Base-by-base conservation (phyloP, 371 early-diverging fungal species). In the Mucor ambiguus region DNA sequence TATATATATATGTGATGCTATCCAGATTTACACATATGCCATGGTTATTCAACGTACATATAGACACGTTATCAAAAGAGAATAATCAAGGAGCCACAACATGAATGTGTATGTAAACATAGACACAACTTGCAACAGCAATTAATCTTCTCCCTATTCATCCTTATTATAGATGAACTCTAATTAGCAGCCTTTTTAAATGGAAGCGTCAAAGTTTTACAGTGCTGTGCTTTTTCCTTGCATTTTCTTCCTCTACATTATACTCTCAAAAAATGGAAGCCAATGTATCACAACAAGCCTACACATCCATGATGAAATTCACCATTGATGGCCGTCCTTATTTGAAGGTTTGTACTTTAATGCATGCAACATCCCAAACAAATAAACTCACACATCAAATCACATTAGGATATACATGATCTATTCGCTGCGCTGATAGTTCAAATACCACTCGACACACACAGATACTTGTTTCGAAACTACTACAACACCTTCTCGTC, bases 341-440 rank as follows among this genome's bases (percentile, higher is more conserved):
- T 64, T 58, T 79, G 38, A 82, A 82, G 77, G 82, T 79, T 65
- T 38, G 24, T 8, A 11, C 26, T 1, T 11, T 14, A 8, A 8
- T 24, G 24, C 49, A 37, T 37, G 32, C 33, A 37, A 59, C 16
- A 28, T 7, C 11, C 18, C 24, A 37, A 59, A 59, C 29, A 59
- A 59, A 10, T 16, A 38, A 29, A 43, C 12, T 43, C 38, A 48
- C 38, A 48, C 46, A 61, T 37, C 32, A 55, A 37, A 20, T 29
- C 52, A 54, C 37, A 2, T 9, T 72, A 89, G 89, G 85, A 83
- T 67, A 85, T 87, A 18, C 86, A 87, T 66, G 88, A 89, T 69
- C 60, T 89, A 22, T 89, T 87, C 68, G 78, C 86, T 38, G 85
- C 89, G 9, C 66, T 89, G 49, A 84, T 89, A 71, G 77, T 87